A percentile compares a stretch with the other conserved stretches of the same genome.
phyloP scores from a whole-genome alignment of 1,284 basidiomycete species.

The Coriolopsis trogii region DNA sequence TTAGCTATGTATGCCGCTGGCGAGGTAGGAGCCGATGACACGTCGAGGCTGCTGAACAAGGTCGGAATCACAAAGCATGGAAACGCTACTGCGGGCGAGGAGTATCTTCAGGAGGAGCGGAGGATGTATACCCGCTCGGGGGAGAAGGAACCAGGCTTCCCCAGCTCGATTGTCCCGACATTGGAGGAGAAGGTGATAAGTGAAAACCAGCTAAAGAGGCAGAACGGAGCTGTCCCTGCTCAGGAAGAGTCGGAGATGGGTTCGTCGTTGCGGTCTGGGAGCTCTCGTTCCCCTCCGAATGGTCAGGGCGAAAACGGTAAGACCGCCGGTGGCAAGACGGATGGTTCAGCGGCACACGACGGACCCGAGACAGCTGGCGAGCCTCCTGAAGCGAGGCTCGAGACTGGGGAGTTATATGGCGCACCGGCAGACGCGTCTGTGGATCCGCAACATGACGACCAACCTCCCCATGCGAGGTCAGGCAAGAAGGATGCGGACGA shows the following conservation, averaged over 20 bases:
- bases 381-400: conserved; percentile 40
- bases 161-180: conserved; percentile 68
- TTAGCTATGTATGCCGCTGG: conserved; percentile 48
- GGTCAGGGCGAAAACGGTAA: neutral
- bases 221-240: conserved; percentile 41
- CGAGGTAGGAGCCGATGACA: conserved; percentile 40
- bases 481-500: conserved; percentile 50
- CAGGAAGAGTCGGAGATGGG: conserved; percentile 23
- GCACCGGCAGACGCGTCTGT: conserved; percentile 58
- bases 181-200: conserved; percentile 70
- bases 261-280: no score
- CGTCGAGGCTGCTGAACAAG: conserved; percentile 43
- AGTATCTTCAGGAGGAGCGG: conserved; percentile 52
- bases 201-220: conserved; percentile 38
- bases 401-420: conserved; percentile 48
- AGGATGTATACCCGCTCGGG: conserved; percentile 58
- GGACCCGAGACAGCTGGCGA: conserved; percentile 19
- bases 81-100: conserved; percentile 43
- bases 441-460: conserved; percentile 45
- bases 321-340: conserved; percentile 8
- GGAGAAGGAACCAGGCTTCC: conserved; percentile 57
- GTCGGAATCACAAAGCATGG: conserved; percentile 45
- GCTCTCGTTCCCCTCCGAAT: no score
- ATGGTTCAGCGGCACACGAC: conserved; percentile 22
- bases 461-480: conserved; percentile 46